Base-by-base conservation (phyloP, 2,329 filamentous ascomycete species). In the Talaromyces sp. region DNA sequence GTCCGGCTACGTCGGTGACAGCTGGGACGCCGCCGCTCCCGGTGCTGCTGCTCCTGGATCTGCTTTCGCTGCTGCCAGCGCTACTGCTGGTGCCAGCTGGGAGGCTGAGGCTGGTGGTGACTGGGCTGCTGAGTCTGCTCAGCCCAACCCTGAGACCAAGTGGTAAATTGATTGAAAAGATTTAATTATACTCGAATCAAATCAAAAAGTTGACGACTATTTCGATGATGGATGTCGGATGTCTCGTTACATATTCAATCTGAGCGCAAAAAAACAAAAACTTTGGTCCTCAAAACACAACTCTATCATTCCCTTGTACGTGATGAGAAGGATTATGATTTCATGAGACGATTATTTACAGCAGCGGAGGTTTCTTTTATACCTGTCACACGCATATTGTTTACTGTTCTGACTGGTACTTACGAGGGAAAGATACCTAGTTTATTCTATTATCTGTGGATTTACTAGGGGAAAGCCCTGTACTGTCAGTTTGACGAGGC, bases 401-500 rank as follows among this genome's bases (percentile, higher is more conserved):
- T 66, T 58, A 64, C 47, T 63, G 61, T 63, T 84, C 84, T 87
- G 87, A 85, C 85, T 81, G 84, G 89, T 88, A 90, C 93, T 97
- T 85, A 97, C 91, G 93, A 97, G 93, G 94, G 94, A 98, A 98
- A 98, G 94, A 98, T 93, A 97, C 90, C 92, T 77, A 77, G 76
- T 74, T 74, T 81, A 79, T 77, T 22, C 78, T 80, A 72, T 72
- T 73, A 70, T 78, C 71, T 75, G 72, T 74, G 70, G 70, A 71
- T 68, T 70, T 73, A 75, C 78, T 82, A 89, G 92, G 93, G 93
- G 94, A 98, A 97, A 93, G 94, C 94, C 94, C 93, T 97, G 93
- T 95, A 88, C 85, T 88, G 84, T 86, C 85, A 78, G 78, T 75
- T 72, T 54, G 56, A 85, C 86, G 89, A 91, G 89, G 83, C 90